phyloP scores from a whole-genome alignment of 2,329 filamentous ascomycete species.

The Coniochaeta prunicola region DNA sequence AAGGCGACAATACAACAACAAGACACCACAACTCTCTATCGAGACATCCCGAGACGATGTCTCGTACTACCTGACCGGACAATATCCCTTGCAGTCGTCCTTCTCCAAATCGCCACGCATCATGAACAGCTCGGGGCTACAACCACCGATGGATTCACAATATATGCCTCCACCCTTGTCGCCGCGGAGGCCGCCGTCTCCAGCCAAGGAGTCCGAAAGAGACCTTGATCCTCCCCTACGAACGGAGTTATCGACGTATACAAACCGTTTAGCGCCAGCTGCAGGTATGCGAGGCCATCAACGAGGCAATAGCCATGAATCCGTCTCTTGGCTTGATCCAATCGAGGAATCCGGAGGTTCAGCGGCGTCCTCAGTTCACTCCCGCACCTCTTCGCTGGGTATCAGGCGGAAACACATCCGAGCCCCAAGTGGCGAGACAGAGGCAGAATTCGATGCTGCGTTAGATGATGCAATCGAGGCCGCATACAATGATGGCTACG shows the following conservation, averaged over 20 bases:
- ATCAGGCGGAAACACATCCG: slow-evolving; percentile 64
- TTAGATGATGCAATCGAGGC: slow-evolving; percentile 93
- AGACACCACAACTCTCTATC: slow-evolving; percentile 5
- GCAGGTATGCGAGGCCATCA: slow-evolving; percentile 28
- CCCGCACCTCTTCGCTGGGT: slow-evolving; percentile 64
- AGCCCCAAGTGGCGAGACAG: slow-evolving; percentile 62
- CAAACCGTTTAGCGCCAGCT: slow-evolving; percentile 8
- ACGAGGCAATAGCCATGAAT: slow-evolving; percentile 65
- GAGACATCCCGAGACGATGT: slow-evolving; percentile 18
- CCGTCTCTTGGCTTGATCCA: slow-evolving; percentile 88
- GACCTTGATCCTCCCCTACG: slow-evolving; percentile 14
- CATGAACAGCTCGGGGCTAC: slow-evolving; percentile 27
- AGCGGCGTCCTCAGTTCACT: slow-evolving; percentile 71
- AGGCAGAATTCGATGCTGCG: slow-evolving; percentile 89
- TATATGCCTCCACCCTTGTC: slow-evolving; percentile 69
- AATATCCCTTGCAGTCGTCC: slow-evolving; percentile 40
- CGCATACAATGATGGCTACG: slow-evolving; percentile 87
- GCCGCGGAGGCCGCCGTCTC: slow-evolving; percentile 51
- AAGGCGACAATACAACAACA: slow-evolving; percentile 15
- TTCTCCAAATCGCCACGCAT: slow-evolving; percentile 41
- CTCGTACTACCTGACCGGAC: slow-evolving; percentile 20
- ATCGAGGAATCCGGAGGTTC: slow-evolving; percentile 87
- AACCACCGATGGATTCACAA: slow-evolving; percentile 43
- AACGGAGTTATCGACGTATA: slow-evolving; percentile 11
- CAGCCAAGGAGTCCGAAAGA: slow-evolving; percentile 23